Base-by-base conservation (phyloP, 2,329 filamentous ascomycete species). In the Leptographium galeiforme region DNA sequence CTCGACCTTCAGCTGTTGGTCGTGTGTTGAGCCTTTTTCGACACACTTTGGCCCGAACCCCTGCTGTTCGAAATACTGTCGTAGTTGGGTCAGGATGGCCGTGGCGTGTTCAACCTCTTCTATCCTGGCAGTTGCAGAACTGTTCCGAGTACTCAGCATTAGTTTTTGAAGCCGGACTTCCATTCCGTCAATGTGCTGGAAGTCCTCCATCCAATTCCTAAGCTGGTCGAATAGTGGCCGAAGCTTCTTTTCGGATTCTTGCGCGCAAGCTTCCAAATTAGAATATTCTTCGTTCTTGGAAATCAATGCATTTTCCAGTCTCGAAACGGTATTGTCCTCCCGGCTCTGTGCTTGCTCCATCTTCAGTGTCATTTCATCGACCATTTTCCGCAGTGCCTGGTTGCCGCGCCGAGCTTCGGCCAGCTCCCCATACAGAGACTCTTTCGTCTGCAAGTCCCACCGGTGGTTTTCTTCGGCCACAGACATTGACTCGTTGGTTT, bases 391-490 rank as follows among this genome's bases (percentile, higher is more conserved):
- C 8, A 56, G 30, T 1, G 18, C 39, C 16, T 55, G 45, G 45
- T 50, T 50, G 1, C 41, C 39, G 3, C 46, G 19, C 16, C 48
- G 53, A 8, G 36, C 14, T 18, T 51, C 34, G 1, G 39, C 30
- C 16, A 60, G 25, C 10, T 61, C 53, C 16, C 36, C 50, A 18
- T 51, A 54, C 10, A 56, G 13, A 5, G 14, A 18, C 1, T 58
- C 51, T 8, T 55, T 32, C 1, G 38, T 34, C 13, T 51, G 40
- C 2, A 32, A 25, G 2, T 25, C 30, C 11, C 55, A 43, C 8
- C 44, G 55, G 14, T 41, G 16, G 33, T 32, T 57, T 12, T 61
- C 56, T 39, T 61, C 56, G 2, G 48, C 3, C 2, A 57, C 54
- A 1, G 47, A 50, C 2, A 51, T 12, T 11, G 51, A 48, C 18